A percentile compares a stretch with the other conserved stretches of the same genome.
These are phyloP conservation scores for Fusarium domesticum DNA, from an alignment of 2,329 filamentous ascomycete species.

Conservation along the genomic window DNA sequence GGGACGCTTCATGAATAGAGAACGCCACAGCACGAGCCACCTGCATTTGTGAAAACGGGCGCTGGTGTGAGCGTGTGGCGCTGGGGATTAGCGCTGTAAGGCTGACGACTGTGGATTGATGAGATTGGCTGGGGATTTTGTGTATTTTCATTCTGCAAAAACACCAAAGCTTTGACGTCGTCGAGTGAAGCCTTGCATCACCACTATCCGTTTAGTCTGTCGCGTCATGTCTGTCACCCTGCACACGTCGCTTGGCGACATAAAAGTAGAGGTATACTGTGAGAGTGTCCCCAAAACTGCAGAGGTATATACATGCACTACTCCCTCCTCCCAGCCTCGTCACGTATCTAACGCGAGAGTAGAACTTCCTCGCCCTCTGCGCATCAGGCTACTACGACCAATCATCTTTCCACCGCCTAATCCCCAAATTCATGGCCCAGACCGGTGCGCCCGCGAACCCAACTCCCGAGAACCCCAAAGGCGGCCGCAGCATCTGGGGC, in stretches of 20 bases:
- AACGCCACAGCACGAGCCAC: not conserved
- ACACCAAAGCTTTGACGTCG: not conserved
- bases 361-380: conserved; percentile 88
- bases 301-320: conserved; percentile 54
- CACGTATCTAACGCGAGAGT: conserved; percentile 14
- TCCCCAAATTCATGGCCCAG: conserved; percentile 79
- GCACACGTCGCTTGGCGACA: conserved; percentile 82
- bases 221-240: conserved; percentile 64
- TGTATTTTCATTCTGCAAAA: not conserved
- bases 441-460: conserved; percentile 62
- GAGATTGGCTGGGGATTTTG: not conserved
- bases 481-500: conserved; percentile 71
- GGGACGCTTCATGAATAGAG: not conserved
- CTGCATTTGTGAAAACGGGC: not conserved
- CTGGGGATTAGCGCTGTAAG: conserved; percentile 1
- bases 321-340: not conserved
- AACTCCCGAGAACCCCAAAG: conserved; percentile 58
- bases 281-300: conserved; percentile 90
- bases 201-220: not conserved
- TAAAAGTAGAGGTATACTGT: conserved; percentile 96
- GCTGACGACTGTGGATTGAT: conserved; percentile 1
- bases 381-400: conserved; percentile 73
- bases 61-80: not conserved
- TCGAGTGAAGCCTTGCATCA: not conserved
- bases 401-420: conserved; percentile 76